A percentile compares a stretch with the other conserved stretches of the same genome.
Evolutionary conservation across 208 protist species (phyloP).

Genomic region (Trypanosomatidae sp.): DNA sequence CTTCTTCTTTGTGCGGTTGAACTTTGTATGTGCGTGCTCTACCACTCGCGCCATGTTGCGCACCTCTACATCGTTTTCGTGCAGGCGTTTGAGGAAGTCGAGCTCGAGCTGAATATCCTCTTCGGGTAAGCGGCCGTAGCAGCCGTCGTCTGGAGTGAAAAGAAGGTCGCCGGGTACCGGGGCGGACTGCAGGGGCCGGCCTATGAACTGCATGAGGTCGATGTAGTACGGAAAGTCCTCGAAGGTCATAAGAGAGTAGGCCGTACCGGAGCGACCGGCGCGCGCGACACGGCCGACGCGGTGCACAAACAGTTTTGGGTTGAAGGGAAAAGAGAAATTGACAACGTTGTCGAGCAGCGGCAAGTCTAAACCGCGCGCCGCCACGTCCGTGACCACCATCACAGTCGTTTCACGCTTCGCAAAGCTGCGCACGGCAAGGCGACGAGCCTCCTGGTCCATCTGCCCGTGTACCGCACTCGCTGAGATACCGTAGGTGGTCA

Average conservation of each 20-base stretch:
- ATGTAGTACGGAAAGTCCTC: conserved; percentile 97
- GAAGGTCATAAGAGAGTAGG: conserved; percentile 95
- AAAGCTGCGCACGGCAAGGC: conserved; percentile 96
- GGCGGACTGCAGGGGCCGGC: conserved; percentile 65
- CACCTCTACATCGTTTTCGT: conserved; percentile 72
- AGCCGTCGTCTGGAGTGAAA: conserved; percentile 85
- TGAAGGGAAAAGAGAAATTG: conserved; percentile 99
- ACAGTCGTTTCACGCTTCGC: conserved; percentile 80
- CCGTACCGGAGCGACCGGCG: conserved; percentile 95
- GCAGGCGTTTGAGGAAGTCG: conserved; percentile 75
- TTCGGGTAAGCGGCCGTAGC: conserved; percentile 86
- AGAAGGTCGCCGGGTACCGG: conserved; percentile 57
- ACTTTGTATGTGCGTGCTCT: conserved; percentile 89
- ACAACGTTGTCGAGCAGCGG: conserved; percentile 99
- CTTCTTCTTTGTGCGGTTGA: conserved; percentile 88
- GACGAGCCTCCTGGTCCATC: conserved; percentile 97
- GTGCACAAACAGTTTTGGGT: conserved; percentile 98
- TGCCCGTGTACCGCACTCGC: conserved; percentile 94
- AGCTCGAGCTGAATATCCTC: conserved; percentile 87
- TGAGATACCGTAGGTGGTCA: conserved; percentile 76
- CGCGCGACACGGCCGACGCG: conserved; percentile 98
- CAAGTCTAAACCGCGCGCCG: conserved; percentile 99
- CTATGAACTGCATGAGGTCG: conserved; percentile 88
- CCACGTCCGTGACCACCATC: conserved; percentile 99
- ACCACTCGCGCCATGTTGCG: conserved; percentile 80